Evolutionary conservation across 2,329 filamentous ascomycete genomes (phyloP).

Genomic region (Colletotrichum eremochloae): DNA sequence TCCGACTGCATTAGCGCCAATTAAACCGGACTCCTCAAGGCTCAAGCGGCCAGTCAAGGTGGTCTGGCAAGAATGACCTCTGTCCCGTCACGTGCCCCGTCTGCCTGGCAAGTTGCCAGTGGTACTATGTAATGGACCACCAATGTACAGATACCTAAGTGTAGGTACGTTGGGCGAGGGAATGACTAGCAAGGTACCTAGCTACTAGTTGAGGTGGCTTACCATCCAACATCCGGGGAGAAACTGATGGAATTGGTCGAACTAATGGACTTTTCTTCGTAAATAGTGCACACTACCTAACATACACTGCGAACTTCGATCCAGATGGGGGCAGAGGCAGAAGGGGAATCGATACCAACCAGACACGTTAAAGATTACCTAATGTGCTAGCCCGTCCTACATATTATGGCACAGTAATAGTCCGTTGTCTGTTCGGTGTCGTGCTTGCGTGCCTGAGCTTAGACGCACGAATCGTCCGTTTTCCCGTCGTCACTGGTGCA

Average conservation of each 20-base stretch:
- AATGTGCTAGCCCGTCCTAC: constrained; percentile 10
- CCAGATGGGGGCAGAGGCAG: not conserved
- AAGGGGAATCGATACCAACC: not conserved
- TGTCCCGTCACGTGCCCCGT: constrained; percentile 31
- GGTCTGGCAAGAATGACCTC: constrained; percentile 18
- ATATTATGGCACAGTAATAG: not conserved
- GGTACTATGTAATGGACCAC: not conserved
- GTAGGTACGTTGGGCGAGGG: not conserved
- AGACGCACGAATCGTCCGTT: constrained; percentile 22
- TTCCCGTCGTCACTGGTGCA: constrained; percentile 1
- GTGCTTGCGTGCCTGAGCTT: constrained; percentile 16
- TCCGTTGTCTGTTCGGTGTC: constrained; percentile 17
- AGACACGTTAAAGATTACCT: constrained; percentile 14
- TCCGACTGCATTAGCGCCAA: constrained; percentile 40
- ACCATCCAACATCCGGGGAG: not conserved
- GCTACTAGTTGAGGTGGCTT: too few relatives aligned
- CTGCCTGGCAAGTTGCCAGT: constrained; percentile 6
- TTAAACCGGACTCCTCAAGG: constrained; percentile 35
- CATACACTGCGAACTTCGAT: not conserved
- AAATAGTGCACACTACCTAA: not conserved
- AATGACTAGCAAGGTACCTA: not conserved
- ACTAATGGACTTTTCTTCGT: not conserved
- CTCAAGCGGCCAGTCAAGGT: constrained; percentile 36
- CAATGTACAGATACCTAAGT: not conserved
- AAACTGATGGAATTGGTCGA: not conserved